Conservation (phyloP, 805 yeast genomes). For the Metschnikowia borealis region DNA sequence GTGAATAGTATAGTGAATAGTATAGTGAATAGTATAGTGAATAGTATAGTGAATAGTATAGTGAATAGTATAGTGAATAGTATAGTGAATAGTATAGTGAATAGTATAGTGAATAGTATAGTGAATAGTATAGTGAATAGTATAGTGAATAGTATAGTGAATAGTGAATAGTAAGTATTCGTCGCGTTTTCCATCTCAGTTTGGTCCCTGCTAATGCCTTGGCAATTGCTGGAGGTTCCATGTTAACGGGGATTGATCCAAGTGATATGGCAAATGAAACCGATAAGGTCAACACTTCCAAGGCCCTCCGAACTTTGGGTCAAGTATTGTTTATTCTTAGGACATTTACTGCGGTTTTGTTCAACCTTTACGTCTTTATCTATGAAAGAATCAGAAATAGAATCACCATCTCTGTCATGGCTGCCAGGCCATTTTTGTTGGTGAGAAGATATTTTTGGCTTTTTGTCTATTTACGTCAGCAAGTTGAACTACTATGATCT, state of each 20-base stretch:
- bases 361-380: conserved; percentile 19
- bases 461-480: conserved; percentile 28
- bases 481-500: conserved; percentile 31
- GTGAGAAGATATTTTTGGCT: conserved; percentile 35
- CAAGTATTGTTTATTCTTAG: conserved; percentile 27
- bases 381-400: conserved; percentile 21
- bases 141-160: too few relatives aligned
- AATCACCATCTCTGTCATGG: conserved; percentile 19
- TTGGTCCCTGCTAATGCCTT: conserved; percentile 33
- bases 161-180: neutral
- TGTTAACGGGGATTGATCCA: conserved; percentile 22
- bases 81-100: too few relatives aligned
- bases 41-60: too few relatives aligned
- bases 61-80: too few relatives aligned
- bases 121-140: too few relatives aligned
- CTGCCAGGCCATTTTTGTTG: conserved; percentile 28
- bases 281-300: conserved; percentile 17
- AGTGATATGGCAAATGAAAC: conserved; percentile 5
- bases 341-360: conserved; percentile 18
- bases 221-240: conserved; percentile 30
- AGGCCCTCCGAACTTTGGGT: conserved; percentile 31
- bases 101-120: too few relatives aligned
- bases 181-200: conserved; percentile 19
- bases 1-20: too few relatives aligned
- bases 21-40: too few relatives aligned